These are phyloP conservation scores for Trichophyton schoenleinii DNA, from an alignment of 2,329 filamentous ascomycete species.

Conservation along the genomic window DNA sequence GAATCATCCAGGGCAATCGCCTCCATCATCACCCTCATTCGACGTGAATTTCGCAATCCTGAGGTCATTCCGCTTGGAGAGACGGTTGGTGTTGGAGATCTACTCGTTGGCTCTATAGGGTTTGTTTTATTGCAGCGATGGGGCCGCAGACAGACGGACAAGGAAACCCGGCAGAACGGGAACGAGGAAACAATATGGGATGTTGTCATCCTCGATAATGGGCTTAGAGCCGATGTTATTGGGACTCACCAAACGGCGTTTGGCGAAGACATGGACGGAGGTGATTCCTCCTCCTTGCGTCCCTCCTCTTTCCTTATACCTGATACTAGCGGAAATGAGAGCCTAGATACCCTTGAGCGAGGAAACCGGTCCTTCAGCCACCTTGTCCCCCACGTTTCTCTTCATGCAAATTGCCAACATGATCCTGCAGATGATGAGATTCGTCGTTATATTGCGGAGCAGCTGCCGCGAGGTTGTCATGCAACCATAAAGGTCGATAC, in stretches of 20 bases:
- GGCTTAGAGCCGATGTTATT: slow-evolving; percentile 35
- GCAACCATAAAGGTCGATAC: slow-evolving; percentile 33
- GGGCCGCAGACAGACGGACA: slow-evolving; percentile 34
- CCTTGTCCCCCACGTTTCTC: slow-evolving; percentile 19
- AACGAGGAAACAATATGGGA: slow-evolving; percentile 37
- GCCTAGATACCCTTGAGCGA: slow-evolving; percentile 30
- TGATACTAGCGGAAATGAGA: slow-evolving; percentile 23
- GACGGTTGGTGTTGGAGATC: slow-evolving; percentile 32
- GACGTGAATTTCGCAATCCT: slow-evolving; percentile 32
- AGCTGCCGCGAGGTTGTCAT: slow-evolving; percentile 31
- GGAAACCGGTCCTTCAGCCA: slow-evolving; percentile 16
- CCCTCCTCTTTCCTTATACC: slow-evolving; percentile 40
- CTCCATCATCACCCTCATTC: slow-evolving; percentile 36
- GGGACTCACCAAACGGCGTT: slow-evolving; percentile 28
- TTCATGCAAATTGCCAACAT: slow-evolving; percentile 26
- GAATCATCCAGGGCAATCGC: slow-evolving; percentile 38
- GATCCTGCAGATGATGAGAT: slow-evolving; percentile 35
- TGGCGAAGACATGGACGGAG: slow-evolving; percentile 29
- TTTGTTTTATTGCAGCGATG: slow-evolving; percentile 37
- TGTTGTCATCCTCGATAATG: slow-evolving; percentile 37
- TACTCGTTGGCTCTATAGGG: slow-evolving; percentile 33
- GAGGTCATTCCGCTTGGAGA: slow-evolving; percentile 20
- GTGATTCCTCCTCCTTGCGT: slow-evolving; percentile 37
- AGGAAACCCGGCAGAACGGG: slow-evolving; percentile 28
- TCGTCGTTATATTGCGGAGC: slow-evolving; percentile 36